These are phyloP conservation scores for Phaffia rhodozyma DNA, from an alignment of 1,284 basidiomycete genomes.

Conservation along the genomic window DNA sequence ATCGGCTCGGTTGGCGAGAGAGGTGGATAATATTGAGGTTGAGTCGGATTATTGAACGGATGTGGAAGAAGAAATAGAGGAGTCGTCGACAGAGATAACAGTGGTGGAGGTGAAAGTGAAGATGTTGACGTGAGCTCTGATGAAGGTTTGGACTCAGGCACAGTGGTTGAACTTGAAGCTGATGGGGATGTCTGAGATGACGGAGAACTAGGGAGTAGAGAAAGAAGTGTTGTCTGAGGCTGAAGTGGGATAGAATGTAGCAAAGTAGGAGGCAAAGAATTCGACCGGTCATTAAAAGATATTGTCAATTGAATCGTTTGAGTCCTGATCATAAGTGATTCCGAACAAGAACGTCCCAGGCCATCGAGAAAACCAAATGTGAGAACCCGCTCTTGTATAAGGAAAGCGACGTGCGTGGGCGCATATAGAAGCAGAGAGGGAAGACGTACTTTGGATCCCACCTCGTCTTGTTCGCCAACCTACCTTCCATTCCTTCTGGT, in stretches of 20 bases:
- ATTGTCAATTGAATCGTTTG: constrained; percentile 10
- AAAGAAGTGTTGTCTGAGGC: neutral
- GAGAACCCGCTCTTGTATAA: too few species aligned
- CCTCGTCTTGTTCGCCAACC: constrained; percentile 10
- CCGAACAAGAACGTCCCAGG: too few species aligned
- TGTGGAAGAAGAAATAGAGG: constrained; percentile 9
- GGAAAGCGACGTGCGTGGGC: neutral
- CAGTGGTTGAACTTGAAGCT: neutral
- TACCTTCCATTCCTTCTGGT: constrained; percentile 13
- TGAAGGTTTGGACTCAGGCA: neutral
- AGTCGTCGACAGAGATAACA: neutral
- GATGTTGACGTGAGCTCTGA: too few species aligned
- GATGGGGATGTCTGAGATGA: neutral
- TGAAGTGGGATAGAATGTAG: neutral
- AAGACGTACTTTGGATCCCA: constrained; percentile 14
- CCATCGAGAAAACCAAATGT: too few species aligned
- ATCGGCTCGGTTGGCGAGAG: neutral
- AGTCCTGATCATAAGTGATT: neutral
- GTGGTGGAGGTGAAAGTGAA: neutral
- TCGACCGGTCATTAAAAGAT: constrained; percentile 1
- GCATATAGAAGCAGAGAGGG: neutral
- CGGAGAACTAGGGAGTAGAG: neutral
- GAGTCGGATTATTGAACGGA: neutral
- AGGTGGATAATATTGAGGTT: constrained; percentile 8
- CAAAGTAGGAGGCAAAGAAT: neutral